phyloP scores from a whole-genome alignment of 2,329 filamentous ascomycete genomes.

The Aureobasidium pullulans region DNA sequence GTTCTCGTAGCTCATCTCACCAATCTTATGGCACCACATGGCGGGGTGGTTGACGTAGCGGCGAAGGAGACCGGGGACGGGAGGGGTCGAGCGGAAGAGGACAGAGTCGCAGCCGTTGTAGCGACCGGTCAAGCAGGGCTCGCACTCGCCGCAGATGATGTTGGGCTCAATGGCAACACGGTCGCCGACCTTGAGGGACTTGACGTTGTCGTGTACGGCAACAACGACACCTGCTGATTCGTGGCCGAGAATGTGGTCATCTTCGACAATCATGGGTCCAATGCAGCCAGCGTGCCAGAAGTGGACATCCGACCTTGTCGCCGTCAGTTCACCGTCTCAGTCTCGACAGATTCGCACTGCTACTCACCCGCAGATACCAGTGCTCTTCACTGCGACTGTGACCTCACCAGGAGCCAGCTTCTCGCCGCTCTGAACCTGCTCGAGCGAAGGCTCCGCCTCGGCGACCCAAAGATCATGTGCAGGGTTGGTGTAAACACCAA shows the following conservation, averaged over 20 bases:
- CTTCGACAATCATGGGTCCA: slow-evolving; percentile 87
- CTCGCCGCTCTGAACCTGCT: slow-evolving; percentile 62
- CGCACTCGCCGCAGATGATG: slow-evolving; percentile 83
- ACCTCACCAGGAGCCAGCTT: slow-evolving; percentile 75
- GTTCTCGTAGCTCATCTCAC: slow-evolving; percentile 83
- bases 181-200: slow-evolving; percentile 71
- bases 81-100: slow-evolving; percentile 82
- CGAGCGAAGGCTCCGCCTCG: slow-evolving; percentile 66
- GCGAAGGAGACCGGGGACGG: slow-evolving; percentile 76
- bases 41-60: slow-evolving; percentile 94
- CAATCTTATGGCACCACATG: slow-evolving; percentile 93
- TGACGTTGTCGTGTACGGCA: slow-evolving; percentile 74
- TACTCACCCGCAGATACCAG: slow-evolving; percentile 84
- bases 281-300: slow-evolving; percentile 97
- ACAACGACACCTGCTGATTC: slow-evolving; percentile 81
- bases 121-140: slow-evolving; percentile 81
- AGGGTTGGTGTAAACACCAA: slow-evolving; percentile 93
- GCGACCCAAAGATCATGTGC: slow-evolving; percentile 85
- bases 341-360: neutral
- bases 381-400: slow-evolving; percentile 82
- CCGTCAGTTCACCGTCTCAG: neutral
- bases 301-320: slow-evolving; percentile 79
- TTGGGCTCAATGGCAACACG: slow-evolving; percentile 92
- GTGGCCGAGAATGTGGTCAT: slow-evolving; percentile 87
- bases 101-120: slow-evolving; percentile 93